Evolutionary conservation across 306 rosid species (phyloP), one percentile per base, ranked within the genome.

Genomic region (Trifolium dubium): DNA sequence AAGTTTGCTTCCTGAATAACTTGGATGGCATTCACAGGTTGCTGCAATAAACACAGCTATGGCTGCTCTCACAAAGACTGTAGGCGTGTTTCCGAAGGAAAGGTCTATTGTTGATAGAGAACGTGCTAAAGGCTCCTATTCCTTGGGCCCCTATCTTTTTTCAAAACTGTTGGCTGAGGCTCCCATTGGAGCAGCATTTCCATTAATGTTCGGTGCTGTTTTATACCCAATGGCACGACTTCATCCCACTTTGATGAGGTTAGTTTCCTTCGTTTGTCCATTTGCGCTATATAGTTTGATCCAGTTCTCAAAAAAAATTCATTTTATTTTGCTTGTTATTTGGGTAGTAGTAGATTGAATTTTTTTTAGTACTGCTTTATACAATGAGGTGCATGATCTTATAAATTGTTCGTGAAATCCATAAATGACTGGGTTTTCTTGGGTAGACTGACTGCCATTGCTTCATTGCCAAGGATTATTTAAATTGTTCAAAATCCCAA

Each of bases 41-140:
- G 86, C 98, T 76, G 97, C 94, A 62, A 94, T 94, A 84, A 94
- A 92, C 86, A 91, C 97, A 10, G 98, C 98, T 64, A 89, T 91
- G 97, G 95, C 97, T 67, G 98, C 98, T 86, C 97, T 94, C 76
- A 94, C 96, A 71, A 94, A 94, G 88, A 94, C 94, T 13, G 83
- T 83, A 3, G 89, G 97, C 29, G 94, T 91, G 69, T 94, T 91
- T 83, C 96, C 98, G 1, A 94, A 87, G 87, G 97, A 94, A 76
- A 89, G 90, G 64, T 85, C 91, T 35, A 91, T 94, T 80, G 98
- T 94, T 30, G 93, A 89, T 46, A 94, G 98, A 87, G 96, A 94
- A 84, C 91, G 86, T 19, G 85, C 87, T 53, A 89, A 91, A 78
- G 98, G 95, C 70, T 94, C 94, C 73, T 94, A 89, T 82, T 76